Evolutionary conservation across 768 basidiomycete species (phyloP).

Genomic region (Amanita subjunquillea): DNA sequence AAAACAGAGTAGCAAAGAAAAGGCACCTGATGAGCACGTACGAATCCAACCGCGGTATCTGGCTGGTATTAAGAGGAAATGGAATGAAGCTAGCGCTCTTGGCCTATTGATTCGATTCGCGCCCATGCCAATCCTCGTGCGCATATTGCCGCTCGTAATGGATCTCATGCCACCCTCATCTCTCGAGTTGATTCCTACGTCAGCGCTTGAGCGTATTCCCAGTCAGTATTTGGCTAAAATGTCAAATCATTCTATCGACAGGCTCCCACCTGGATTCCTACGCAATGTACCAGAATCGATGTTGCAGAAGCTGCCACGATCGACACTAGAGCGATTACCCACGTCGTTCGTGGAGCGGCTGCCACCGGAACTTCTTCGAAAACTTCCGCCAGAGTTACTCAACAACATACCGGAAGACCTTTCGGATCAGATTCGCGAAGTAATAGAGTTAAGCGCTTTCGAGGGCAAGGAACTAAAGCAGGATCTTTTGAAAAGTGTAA

Average conservation of each 20-base stretch:
- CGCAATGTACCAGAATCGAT: background rate
- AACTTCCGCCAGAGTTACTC: background rate
- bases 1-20: background rate
- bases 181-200: background rate
- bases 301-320: background rate
- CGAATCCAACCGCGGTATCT: background rate
- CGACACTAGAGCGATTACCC: background rate
- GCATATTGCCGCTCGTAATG: background rate
- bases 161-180: background rate
- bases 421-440: too few relatives aligned
- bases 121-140: background rate
- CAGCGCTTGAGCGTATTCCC: background rate
- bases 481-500: background rate
- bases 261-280: background rate
- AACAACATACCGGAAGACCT: background rate
- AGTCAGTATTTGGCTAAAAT: background rate
- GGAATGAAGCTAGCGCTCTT: background rate
- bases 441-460: background rate
- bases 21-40: background rate
- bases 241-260: background rate
- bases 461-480: background rate
- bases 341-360: background rate
- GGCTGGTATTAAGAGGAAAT: background rate
- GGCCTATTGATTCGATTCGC: background rate
- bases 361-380: background rate